Conservation (phyloP, 495 filamentous ascomycete genomes). For the Chaetomium fimeti region DNA sequence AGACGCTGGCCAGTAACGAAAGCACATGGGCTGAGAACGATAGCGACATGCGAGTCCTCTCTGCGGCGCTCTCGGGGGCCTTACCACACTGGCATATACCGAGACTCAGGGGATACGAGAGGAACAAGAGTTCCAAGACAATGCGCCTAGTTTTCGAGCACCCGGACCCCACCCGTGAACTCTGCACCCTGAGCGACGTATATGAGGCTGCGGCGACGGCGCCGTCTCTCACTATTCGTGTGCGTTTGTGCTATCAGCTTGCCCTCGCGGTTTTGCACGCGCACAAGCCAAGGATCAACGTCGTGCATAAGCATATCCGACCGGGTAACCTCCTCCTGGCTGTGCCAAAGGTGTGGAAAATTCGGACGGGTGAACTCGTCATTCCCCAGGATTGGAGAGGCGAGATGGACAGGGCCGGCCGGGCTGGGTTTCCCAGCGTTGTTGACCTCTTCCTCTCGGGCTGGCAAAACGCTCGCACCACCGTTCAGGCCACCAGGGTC, state of each 20-base stretch:
- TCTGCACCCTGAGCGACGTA: not conserved
- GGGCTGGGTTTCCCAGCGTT: not conserved
- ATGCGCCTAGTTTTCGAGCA: not conserved
- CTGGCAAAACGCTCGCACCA: not conserved
- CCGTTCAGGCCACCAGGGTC: not conserved
- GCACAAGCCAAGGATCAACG: not conserved
- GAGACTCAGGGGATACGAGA: not conserved
- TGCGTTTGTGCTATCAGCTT: not conserved
- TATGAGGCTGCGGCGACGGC: not conserved
- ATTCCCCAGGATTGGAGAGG: not conserved
- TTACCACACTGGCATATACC: not conserved
- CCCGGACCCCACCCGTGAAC: not conserved
- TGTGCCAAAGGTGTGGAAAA: not conserved
- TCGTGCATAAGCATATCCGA: not conserved
- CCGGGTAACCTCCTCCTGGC: not conserved
- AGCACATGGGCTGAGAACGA: not conserved
- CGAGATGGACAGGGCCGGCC: not conserved
- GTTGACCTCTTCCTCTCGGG: not conserved
- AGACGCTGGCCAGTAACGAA: not conserved
- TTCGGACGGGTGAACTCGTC: not conserved
- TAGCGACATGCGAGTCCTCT: not conserved
- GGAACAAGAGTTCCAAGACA: not conserved
- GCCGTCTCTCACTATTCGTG: not conserved
- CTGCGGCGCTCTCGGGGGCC: not conserved
- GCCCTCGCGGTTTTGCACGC: not conserved